Evolutionary conservation across 306 rosid species (phyloP).

Genomic region (Calophaca sinica): DNA sequence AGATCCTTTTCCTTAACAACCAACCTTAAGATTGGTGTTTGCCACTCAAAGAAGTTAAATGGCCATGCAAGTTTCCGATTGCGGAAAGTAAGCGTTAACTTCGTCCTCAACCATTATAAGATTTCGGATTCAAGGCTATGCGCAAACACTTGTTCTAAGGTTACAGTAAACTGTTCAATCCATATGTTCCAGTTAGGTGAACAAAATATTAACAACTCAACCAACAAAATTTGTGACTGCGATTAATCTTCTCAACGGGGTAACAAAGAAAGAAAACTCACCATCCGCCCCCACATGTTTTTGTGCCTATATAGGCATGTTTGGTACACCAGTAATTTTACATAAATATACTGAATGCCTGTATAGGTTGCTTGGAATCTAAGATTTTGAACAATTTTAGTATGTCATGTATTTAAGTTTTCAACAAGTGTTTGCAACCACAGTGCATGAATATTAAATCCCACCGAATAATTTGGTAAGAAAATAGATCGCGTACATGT

Average conservation of each 20-base stretch:
- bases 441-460: conserved; percentile 12
- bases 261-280: conserved; percentile 10
- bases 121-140: not conserved
- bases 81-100: not conserved
- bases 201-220: conserved; percentile 27
- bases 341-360: conserved; percentile 33
- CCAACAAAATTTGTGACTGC: not conserved
- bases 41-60: conserved; percentile 5
- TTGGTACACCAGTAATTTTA: conserved; percentile 30
- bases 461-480: conserved; percentile 31
- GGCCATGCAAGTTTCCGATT: not conserved
- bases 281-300: not conserved
- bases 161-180: conserved; percentile 14
- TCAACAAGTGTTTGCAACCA: conserved; percentile 22
- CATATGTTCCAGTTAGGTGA: conserved; percentile 32
- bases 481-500: conserved; percentile 15
- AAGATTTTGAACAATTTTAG: conserved; percentile 32
- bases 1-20: conserved; percentile 19
- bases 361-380: conserved; percentile 17
- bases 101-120: conserved; percentile 13
- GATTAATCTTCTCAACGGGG: not conserved
- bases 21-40: conserved; percentile 34
- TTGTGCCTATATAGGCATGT: conserved; percentile 7
- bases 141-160: conserved; percentile 9
- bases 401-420: conserved; percentile 3